Percentiles rank a stretch among this genome's conserved stretches.
Conservation (phyloP, 164 flowering plant genomes). For the Berberis vulgaris region DNA sequence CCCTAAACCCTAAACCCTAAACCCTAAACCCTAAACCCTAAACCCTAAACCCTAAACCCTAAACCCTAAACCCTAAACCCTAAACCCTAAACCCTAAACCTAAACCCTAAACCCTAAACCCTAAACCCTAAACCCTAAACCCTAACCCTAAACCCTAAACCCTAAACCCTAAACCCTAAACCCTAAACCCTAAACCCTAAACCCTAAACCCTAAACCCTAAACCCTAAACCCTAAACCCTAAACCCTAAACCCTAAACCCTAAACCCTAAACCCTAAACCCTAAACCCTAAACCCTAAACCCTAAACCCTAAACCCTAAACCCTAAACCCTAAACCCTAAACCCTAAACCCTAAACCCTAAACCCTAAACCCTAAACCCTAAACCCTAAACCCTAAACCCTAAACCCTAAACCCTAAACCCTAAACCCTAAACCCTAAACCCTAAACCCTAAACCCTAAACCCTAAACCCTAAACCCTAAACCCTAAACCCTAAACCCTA, state of each 20-base stretch:
- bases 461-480: no score
- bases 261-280: slow-evolving; percentile 3
- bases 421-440: no score
- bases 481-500: no score
- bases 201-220: neutral
- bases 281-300: slow-evolving; percentile 2
- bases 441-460: no score
- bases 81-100: slow-evolving; percentile 1
- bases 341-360: no score
- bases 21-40: neutral
- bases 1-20: slow-evolving; percentile 5
- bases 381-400: no score
- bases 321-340: no score
- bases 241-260: neutral
- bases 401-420: no score
- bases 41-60: slow-evolving; percentile 3
- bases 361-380: no score
- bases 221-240: neutral
- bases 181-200: neutral
- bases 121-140: neutral
- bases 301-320: slow-evolving; percentile 5
- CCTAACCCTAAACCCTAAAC: neutral
- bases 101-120: slow-evolving; percentile 1
- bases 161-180: neutral
- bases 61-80: neutral